Conservation (phyloP, 768 basidiomycete genomes). For the Kwoniella bestiolae region DNA sequence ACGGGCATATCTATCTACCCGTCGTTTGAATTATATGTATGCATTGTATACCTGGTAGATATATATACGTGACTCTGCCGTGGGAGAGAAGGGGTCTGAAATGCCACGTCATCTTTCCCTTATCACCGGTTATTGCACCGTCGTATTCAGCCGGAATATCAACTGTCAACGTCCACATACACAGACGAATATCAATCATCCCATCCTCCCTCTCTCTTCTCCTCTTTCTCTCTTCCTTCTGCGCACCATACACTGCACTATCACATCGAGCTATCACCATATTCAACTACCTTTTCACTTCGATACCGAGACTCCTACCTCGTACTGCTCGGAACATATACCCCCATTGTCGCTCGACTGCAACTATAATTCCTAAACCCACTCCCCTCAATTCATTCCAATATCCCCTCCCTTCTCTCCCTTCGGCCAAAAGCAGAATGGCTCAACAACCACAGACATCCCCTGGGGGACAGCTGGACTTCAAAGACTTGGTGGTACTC, state of each 20-base stretch:
- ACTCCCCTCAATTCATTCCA: neutral
- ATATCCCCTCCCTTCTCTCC: neutral
- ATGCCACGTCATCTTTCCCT: neutral
- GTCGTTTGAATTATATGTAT: too few relatives aligned
- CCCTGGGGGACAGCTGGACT: conserved; percentile 31
- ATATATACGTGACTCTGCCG: too few relatives aligned
- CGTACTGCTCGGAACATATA: neutral
- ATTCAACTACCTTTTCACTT: neutral
- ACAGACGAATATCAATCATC: neutral
- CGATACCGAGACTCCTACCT: neutral
- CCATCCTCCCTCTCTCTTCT: neutral
- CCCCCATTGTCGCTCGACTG: neutral
- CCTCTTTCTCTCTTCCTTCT: neutral
- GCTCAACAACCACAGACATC: conserved; percentile 12
- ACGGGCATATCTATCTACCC: too few relatives aligned
- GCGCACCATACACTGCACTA: neutral
- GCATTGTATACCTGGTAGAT: too few relatives aligned
- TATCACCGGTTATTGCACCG: neutral
- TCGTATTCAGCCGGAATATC: neutral
- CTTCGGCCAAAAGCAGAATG: neutral
- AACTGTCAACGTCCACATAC: neutral
- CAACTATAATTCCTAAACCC: neutral
- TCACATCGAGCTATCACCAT: neutral
- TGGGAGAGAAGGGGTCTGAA: neutral
- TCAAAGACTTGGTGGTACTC: conserved; percentile 68